Conservation (phyloP, 345 rosid genomes). For the Syzygium aqueum region DNA sequence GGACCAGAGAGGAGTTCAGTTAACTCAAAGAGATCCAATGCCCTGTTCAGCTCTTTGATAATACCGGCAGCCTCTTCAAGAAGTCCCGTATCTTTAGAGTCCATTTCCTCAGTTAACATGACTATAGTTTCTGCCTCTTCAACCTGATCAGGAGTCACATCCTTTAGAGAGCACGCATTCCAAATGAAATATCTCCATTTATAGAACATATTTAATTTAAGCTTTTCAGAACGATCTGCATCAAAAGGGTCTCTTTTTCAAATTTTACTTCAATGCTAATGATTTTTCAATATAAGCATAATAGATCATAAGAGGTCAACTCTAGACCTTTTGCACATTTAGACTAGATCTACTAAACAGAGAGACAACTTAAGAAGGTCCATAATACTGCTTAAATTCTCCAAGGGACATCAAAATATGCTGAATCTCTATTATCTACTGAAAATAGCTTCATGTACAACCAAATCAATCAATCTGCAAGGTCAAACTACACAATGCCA, state of each 20-base stretch:
- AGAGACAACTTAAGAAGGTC: background rate
- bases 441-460: background rate
- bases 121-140: slow-evolving; percentile 93
- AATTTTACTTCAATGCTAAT: background rate
- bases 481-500: background rate
- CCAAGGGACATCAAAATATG: background rate
- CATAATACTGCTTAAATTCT: background rate
- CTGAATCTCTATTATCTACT: background rate
- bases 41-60: slow-evolving; percentile 59
- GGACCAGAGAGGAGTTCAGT: slow-evolving; percentile 94
- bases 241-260: background rate
- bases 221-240: background rate
- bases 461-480: background rate
- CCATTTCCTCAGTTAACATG: slow-evolving; percentile 88
- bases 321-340: background rate
- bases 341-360: background rate
- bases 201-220: background rate
- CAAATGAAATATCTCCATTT: background rate
- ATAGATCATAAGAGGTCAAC: background rate
- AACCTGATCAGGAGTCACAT: slow-evolving; percentile 29
- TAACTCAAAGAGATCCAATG: slow-evolving; percentile 66
- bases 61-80: slow-evolving; percentile 73
- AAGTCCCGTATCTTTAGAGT: slow-evolving; percentile 64
- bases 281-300: background rate
- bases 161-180: background rate